Evolutionary conservation across 345 rosid genomes (phyloP).

Genomic region (Sisymbrium irio): DNA sequence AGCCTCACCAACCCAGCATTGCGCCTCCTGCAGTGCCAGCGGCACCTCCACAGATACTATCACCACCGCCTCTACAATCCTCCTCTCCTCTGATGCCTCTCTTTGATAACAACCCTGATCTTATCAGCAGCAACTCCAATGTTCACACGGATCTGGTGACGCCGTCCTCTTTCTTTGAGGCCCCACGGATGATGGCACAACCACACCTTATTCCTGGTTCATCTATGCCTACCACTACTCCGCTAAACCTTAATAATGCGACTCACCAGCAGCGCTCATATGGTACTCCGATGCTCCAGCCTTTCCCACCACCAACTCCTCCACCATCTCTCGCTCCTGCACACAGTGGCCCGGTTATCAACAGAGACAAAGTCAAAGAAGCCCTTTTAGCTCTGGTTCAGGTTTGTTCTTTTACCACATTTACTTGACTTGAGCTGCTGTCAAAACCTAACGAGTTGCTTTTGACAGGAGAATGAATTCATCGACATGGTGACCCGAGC

Average conservation of each 20-base stretch:
- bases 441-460: constrained; percentile 2
- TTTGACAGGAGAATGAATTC: constrained; percentile 67
- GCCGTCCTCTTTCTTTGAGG: constrained; percentile 66
- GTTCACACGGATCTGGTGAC: constrained; percentile 56
- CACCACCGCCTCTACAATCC: constrained; percentile 47
- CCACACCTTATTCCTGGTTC: constrained; percentile 41
- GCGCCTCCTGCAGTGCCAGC: constrained; percentile 36
- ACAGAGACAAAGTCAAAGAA: constrained; percentile 75
- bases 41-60: constrained; percentile 49
- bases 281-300: constrained; percentile 87
- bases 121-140: constrained; percentile 37
- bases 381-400: constrained; percentile 74
- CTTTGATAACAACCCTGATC: constrained; percentile 50
- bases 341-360: constrained; percentile 44
- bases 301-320: constrained; percentile 93
- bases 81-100: constrained; percentile 48
- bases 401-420: constrained; percentile 44
- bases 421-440: not conserved
- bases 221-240: constrained; percentile 47
- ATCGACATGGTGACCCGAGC: constrained; percentile 73
- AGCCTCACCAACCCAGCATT: constrained; percentile 43
- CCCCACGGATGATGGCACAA: constrained; percentile 47
- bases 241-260: constrained; percentile 46
- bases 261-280: constrained; percentile 54
- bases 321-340: constrained; percentile 82